Percentiles rank a stretch among this genome's conserved stretches.
Conservation (phyloP, 1,284 basidiomycete species). For the Volvariella volvacea region DNA sequence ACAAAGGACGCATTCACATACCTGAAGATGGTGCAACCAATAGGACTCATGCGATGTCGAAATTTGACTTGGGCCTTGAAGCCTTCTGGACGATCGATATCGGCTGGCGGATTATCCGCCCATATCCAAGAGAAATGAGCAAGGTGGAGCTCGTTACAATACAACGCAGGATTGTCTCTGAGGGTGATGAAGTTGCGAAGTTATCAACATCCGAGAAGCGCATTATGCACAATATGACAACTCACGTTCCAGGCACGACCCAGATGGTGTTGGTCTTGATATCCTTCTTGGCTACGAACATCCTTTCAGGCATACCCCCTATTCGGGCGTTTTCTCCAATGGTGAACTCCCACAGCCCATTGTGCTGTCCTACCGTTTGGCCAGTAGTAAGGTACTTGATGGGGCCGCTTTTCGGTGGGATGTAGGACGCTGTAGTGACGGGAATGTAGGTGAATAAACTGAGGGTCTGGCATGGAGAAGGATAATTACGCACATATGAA, state of each 20-base stretch:
- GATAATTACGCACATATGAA: slow-evolving; percentile 58
- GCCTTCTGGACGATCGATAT: slow-evolving; percentile 34
- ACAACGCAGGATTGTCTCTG: slow-evolving; percentile 64
- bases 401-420: slow-evolving; percentile 58
- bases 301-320: slow-evolving; percentile 50
- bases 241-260: slow-evolving; percentile 72
- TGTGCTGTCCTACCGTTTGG: slow-evolving; percentile 53
- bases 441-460: slow-evolving; percentile 1
- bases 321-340: slow-evolving; percentile 72
- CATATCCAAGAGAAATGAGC: slow-evolving; percentile 73
- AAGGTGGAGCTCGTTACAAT: slow-evolving; percentile 38
- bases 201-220: background rate
- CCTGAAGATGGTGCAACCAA: slow-evolving; percentile 40
- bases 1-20: too few species aligned
- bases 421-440: slow-evolving; percentile 61
- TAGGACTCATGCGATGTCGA: slow-evolving; percentile 62
- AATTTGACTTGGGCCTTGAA: slow-evolving; percentile 56
- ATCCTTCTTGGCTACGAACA: slow-evolving; percentile 80
- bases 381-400: slow-evolving; percentile 61
- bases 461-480: background rate
- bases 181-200: slow-evolving; percentile 4
- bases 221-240: slow-evolving; percentile 12
- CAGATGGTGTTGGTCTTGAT: slow-evolving; percentile 53
- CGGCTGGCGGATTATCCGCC: slow-evolving; percentile 47
- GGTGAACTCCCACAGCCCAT: slow-evolving; percentile 85